Percentiles rank a stretch among this genome's conserved stretches.
phyloP scores from a whole-genome alignment of 2,329 filamentous ascomycete genomes.

The Ascochyta fabae region DNA sequence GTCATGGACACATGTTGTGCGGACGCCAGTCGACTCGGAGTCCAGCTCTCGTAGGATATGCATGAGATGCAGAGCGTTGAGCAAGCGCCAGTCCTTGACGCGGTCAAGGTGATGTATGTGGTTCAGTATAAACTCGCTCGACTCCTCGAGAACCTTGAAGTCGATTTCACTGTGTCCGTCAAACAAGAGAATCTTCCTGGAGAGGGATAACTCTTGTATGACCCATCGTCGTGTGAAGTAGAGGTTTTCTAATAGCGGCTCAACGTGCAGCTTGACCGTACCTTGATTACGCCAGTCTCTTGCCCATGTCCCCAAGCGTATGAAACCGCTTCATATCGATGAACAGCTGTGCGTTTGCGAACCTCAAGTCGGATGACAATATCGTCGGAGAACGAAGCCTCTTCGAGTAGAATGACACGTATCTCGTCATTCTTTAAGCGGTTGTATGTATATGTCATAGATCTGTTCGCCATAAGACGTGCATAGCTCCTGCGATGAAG shows the following conservation, averaged over 20 bases:
- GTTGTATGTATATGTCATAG: not conserved
- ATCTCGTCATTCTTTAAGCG: not conserved
- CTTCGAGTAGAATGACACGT: not conserved
- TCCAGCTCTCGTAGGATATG: not conserved
- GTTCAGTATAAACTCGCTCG: not conserved
- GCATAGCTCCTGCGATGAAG: not conserved
- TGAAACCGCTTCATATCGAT: not conserved
- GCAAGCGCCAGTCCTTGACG: not conserved
- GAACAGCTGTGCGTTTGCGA: not conserved
- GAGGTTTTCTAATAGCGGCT: not conserved
- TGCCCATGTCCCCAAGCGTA: not conserved
- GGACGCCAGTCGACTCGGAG: not conserved
- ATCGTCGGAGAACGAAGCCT: not conserved
- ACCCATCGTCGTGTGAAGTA: conserved; percentile 4
- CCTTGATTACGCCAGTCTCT: not conserved
- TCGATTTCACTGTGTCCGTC: not conserved
- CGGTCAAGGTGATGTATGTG: not conserved
- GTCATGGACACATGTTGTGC: not conserved
- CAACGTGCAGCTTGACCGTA: not conserved
- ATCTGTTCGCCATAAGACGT: not conserved
- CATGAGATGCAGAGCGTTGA: conserved; percentile 1
- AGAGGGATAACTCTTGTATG: conserved; percentile 1
- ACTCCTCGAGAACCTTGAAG: not conserved
- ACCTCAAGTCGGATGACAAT: not conserved
- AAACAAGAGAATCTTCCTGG: not conserved